Percentiles rank a stretch among this genome's conserved stretches.
These are phyloP conservation scores for Pythium insidiosum DNA, from an alignment of 352 stramenopile species.

Conservation along the genomic window DNA sequence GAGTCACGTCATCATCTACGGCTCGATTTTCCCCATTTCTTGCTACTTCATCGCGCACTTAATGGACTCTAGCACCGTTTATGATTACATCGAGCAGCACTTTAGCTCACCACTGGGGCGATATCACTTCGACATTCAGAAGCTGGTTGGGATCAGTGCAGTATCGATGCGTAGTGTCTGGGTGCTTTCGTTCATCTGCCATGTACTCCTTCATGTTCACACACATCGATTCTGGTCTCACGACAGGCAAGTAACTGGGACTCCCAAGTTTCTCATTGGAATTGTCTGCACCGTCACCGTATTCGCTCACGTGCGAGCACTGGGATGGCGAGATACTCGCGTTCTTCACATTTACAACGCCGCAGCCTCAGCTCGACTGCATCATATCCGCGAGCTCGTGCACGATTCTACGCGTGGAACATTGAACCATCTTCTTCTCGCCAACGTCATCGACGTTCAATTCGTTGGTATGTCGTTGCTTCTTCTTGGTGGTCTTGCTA, in stretches of 20 bases:
- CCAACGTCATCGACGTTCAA: not conserved
- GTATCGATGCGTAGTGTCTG: slow-evolving; percentile 15
- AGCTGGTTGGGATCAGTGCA: slow-evolving; percentile 9
- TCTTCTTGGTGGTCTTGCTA: not conserved
- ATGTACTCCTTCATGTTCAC: slow-evolving; percentile 1
- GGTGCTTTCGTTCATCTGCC: slow-evolving; percentile 1
- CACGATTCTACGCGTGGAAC: not conserved
- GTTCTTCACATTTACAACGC: not conserved
- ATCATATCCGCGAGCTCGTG: not conserved
- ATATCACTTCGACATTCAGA: not conserved
- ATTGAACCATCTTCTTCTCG: not conserved
- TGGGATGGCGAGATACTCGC: not conserved
- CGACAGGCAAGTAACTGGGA: not conserved
- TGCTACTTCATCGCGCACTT: slow-evolving; percentile 18
- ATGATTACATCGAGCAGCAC: slow-evolving; percentile 6
- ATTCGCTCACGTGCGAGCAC: not conserved
- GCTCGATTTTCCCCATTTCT: slow-evolving; percentile 11
- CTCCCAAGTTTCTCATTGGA: slow-evolving; percentile 8
- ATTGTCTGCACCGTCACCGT: slow-evolving; percentile 4
- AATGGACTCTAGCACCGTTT: slow-evolving; percentile 9
- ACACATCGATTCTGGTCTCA: slow-evolving; percentile 1
- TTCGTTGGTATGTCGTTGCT: not conserved
- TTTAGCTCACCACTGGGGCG: slow-evolving; percentile 5
- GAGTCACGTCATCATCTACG: slow-evolving; percentile 17
- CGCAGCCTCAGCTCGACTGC: not conserved